A percentile compares a stretch with the other conserved stretches of the same genome.
Conservation (phyloP, 768 basidiomycete species). For the Imleria badia region DNA sequence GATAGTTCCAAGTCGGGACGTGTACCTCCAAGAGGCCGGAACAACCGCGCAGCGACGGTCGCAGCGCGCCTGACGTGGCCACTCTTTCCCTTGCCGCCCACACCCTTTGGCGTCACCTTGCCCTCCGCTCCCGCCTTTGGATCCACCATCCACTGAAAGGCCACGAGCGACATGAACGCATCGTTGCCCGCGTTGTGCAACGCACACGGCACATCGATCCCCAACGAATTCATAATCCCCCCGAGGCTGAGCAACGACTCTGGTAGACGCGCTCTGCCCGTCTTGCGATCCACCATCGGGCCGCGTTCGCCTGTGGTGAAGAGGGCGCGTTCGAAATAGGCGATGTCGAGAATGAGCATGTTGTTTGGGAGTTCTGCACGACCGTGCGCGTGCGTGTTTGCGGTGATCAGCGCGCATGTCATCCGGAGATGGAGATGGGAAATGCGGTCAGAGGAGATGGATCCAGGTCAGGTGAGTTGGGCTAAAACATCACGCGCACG, state of each 20-base stretch:
- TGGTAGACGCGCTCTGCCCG: slow-evolving; percentile 49
- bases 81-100: background rate
- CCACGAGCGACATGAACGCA: slow-evolving; percentile 66
- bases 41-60: slow-evolving; percentile 19
- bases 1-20: no score
- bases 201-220: slow-evolving; percentile 36
- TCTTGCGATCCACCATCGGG: slow-evolving; percentile 59
- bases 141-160: slow-evolving; percentile 67
- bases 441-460: background rate
- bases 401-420: no score
- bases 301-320: slow-evolving; percentile 58
- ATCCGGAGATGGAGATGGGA: background rate
- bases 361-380: slow-evolving; percentile 70
- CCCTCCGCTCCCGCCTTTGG: slow-evolving; percentile 31
- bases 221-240: slow-evolving; percentile 60
- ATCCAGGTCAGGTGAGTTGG: background rate
- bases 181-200: slow-evolving; percentile 82
- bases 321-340: slow-evolving; percentile 60
- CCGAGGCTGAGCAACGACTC: slow-evolving; percentile 63
- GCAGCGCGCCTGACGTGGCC: slow-evolving; percentile 13
- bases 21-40: slow-evolving; percentile 5
- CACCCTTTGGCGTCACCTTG: background rate
- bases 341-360: slow-evolving; percentile 64
- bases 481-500: background rate
- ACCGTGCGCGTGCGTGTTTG: no score